phyloP scores from a whole-genome alignment of 2,329 filamentous ascomycete species.

The Aureobasidium sp. region DNA sequence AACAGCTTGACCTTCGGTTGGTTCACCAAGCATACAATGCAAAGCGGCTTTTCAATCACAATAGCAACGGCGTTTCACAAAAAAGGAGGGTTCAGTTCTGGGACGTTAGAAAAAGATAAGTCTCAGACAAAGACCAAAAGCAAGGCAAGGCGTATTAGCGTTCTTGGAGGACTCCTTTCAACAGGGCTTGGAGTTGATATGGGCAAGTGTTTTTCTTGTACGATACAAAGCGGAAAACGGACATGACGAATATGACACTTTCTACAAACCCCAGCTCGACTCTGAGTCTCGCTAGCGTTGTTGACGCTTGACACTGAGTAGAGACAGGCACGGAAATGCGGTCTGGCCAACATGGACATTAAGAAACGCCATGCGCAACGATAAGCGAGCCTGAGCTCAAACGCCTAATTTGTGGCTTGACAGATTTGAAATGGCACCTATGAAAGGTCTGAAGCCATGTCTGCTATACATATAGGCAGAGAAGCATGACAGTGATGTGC shows the following conservation, averaged over 20 bases:
- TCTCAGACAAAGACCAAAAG: not conserved
- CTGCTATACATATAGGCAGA: too few species aligned
- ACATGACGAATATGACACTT: constrained; percentile 2
- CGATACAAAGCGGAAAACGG: not conserved
- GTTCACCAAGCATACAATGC: not conserved
- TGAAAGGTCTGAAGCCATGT: too few species aligned
- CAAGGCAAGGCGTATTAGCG: constrained; percentile 14
- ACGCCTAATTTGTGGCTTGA: too few species aligned
- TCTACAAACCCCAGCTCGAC: too few species aligned
- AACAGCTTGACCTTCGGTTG: not conserved
- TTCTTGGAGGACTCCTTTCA: constrained; percentile 3
- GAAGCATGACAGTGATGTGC: too few species aligned
- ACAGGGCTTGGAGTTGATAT: not conserved
- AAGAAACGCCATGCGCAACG: too few species aligned
- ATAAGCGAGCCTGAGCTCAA: too few species aligned
- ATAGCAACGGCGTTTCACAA: constrained; percentile 3
- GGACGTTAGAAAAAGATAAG: not conserved
- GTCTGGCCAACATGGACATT: too few species aligned
- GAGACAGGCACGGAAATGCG: too few species aligned
- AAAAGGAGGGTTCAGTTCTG: not conserved
- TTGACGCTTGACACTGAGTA: too few species aligned
- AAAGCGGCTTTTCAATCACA: not conserved
- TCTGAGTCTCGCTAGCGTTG: too few species aligned
- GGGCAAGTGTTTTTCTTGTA: not conserved
- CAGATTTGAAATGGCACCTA: too few species aligned